These are phyloP conservation scores for Eutrema salsugineum DNA, from an alignment of 441 rosid genomes.

Conservation along the genomic window DNA sequence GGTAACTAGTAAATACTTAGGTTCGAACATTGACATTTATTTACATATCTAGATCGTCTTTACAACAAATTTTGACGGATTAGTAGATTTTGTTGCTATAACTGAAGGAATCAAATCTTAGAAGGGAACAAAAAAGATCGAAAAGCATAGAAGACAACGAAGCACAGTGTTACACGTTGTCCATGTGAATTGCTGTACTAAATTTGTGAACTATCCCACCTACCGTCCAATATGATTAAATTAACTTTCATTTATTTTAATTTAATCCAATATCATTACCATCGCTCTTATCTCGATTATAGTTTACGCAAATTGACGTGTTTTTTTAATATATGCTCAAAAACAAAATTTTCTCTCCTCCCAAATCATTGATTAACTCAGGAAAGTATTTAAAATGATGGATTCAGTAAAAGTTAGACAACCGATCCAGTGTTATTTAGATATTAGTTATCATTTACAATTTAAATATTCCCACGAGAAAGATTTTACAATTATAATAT, in stretches of 20 bases:
- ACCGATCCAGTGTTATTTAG: neutral
- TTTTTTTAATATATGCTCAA: neutral
- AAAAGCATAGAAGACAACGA: neutral
- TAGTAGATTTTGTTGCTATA: neutral
- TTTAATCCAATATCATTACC: neutral
- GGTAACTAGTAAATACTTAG: neutral
- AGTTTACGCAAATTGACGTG: constrained; percentile 2
- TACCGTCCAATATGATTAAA: constrained; percentile 15
- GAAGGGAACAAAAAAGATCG: constrained; percentile 24
- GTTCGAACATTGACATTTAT: neutral
- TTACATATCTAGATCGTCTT: neutral
- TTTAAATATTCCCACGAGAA: neutral
- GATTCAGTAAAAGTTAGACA: neutral
- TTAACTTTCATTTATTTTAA: neutral
- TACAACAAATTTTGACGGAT: neutral
- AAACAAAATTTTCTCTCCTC: neutral
- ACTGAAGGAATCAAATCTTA: constrained; percentile 23
- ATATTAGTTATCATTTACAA: neutral
- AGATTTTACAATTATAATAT: neutral
- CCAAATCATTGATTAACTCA: neutral
- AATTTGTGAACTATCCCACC: constrained; percentile 13
- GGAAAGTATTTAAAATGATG: neutral
- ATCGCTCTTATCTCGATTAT: neutral
- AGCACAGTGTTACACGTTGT: constrained; percentile 21
- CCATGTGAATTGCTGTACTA: constrained; percentile 23